phyloP scores from a whole-genome alignment of 441 rosid species.

The Jatropha podagrica region DNA sequence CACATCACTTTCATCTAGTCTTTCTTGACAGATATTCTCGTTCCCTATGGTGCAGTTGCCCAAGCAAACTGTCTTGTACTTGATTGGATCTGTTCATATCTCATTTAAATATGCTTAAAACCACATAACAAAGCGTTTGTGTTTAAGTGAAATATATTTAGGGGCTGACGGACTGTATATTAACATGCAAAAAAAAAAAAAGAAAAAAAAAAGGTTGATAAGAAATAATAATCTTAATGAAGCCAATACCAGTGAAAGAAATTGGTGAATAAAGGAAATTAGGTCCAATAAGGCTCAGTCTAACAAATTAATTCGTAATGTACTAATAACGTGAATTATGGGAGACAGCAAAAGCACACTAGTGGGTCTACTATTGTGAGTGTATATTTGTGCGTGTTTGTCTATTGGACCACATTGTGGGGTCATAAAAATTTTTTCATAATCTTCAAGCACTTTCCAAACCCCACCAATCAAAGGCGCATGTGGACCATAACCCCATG shows the following conservation, averaged over 20 bases:
- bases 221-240: background rate
- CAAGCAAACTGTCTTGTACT: background rate
- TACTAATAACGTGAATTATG: background rate
- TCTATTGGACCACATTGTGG: conserved; percentile 6
- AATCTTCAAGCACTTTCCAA: background rate
- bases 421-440: background rate
- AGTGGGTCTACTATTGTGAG: background rate
- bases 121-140: background rate
- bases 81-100: background rate
- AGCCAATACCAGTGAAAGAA: background rate
- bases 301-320: background rate
- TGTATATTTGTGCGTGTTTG: background rate
- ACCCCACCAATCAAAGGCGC: background rate
- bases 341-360: conserved; percentile 22
- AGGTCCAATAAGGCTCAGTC: background rate
- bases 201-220: background rate
- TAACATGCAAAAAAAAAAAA: background rate
- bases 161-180: background rate
- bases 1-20: background rate
- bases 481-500: background rate
- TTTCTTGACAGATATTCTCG: background rate
- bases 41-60: background rate
- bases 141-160: background rate
- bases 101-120: background rate
- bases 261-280: background rate